These are phyloP conservation scores for Solanum neorickii DNA, from an alignment of 257 asterid genomes.

Conservation along the genomic window DNA sequence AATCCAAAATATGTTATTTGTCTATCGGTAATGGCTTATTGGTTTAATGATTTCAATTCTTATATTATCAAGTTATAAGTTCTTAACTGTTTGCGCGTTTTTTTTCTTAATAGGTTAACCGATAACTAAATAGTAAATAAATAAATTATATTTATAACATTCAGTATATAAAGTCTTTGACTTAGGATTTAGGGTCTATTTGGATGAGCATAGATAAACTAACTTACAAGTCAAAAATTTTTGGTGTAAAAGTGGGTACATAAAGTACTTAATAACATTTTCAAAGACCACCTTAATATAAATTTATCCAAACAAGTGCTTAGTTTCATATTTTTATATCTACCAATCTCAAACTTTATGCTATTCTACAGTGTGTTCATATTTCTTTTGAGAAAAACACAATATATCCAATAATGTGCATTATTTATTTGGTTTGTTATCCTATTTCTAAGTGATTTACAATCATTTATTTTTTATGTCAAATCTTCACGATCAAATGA, in stretches of 20 bases:
- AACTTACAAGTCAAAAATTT: neutral
- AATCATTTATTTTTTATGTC: neutral
- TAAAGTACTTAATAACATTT: neutral
- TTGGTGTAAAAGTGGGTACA: neutral
- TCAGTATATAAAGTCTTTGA: neutral
- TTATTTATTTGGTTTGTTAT: neutral
- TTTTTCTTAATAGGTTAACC: too few species aligned
- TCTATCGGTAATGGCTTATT: neutral
- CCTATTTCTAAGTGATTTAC: neutral
- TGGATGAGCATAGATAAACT: neutral
- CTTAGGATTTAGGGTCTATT: too few species aligned
- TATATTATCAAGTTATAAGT: too few species aligned
- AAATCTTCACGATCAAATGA: neutral
- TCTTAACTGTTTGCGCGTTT: neutral
- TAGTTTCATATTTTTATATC: neutral
- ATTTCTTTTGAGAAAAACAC: neutral
- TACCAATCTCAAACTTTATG: neutral
- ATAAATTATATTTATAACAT: too few species aligned
- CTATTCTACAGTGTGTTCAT: neutral
- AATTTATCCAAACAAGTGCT: neutral
- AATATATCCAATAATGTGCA: neutral
- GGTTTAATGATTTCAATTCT: neutral
- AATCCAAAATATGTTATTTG: neutral
- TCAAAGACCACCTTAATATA: neutral
- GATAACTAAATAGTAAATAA: neutral